A percentile compares a stretch with the other conserved stretches of the same genome.
These are phyloP conservation scores for Dendrostoma leiphaemia DNA, from an alignment of 2,329 filamentous ascomycete genomes.

Conservation along the genomic window DNA sequence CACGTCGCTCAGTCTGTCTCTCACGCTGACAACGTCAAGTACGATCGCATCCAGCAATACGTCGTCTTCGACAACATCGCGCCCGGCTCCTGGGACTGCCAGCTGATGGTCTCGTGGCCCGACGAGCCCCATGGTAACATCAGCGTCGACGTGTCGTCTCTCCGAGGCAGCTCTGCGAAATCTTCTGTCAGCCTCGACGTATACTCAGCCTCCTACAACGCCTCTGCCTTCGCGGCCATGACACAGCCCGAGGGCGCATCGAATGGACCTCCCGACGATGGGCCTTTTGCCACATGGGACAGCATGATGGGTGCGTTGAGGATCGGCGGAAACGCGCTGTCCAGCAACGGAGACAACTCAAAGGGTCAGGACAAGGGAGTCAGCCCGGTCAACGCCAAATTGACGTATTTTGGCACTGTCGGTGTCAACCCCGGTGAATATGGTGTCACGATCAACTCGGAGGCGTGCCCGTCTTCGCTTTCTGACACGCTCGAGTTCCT, in stretches of 20 bases:
- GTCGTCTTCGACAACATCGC: slow-evolving; percentile 14
- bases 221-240: background rate
- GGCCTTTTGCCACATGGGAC: slow-evolving; percentile 18
- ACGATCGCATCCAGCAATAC: slow-evolving; percentile 17
- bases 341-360: background rate
- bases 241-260: background rate
- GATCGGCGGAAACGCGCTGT: background rate
- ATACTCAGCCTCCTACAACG: slow-evolving; percentile 17
- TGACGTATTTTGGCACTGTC: slow-evolving; percentile 17
- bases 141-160: slow-evolving; percentile 2
- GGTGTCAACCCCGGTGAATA: slow-evolving; percentile 17
- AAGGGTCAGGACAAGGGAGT: slow-evolving; percentile 2
- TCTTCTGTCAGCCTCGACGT: slow-evolving; percentile 17
- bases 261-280: background rate
- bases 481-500: slow-evolving; percentile 10
- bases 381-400: background rate
- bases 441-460: slow-evolving; percentile 17
- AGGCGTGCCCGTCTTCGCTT: slow-evolving; percentile 7
- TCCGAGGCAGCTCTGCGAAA: background rate
- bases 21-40: slow-evolving; percentile 15
- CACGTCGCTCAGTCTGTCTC: slow-evolving; percentile 18
- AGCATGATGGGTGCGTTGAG: slow-evolving; percentile 15
- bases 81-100: slow-evolving; percentile 17
- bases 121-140: slow-evolving; percentile 1
- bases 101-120: slow-evolving; percentile 19